A percentile compares a stretch with the other conserved stretches of the same genome.
Evolutionary conservation across 345 rosid genomes (phyloP).

Genomic region (Dimocarpus longan): DNA sequence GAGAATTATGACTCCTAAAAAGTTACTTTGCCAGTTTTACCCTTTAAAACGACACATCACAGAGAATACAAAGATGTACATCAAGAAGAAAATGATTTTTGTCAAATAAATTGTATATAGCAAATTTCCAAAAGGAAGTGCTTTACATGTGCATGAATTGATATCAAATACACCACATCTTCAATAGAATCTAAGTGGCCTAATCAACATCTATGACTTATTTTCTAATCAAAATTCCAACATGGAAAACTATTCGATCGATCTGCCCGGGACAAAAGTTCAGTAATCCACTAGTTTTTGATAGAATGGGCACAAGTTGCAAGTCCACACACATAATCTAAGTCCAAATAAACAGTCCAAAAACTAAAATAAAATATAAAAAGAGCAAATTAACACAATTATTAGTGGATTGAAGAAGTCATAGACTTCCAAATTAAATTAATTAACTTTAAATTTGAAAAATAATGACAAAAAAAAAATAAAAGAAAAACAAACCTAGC

Average conservation of each 20-base stretch:
- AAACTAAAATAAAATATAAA: not conserved
- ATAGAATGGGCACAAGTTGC: not conserved
- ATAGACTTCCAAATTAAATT: not conserved
- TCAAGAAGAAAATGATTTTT: not conserved
- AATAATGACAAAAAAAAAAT: not conserved
- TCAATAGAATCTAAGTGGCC: not conserved
- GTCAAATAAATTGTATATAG: not conserved
- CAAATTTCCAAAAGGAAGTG: not conserved
- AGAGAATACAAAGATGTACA: too few species aligned
- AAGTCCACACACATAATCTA: not conserved
- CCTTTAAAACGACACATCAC: not conserved
- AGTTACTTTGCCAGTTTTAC: not conserved
- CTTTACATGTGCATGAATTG: not conserved
- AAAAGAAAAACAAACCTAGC: constrained; percentile 51
- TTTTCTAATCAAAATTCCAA: not conserved
- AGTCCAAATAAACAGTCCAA: not conserved
- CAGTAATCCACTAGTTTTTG: not conserved
- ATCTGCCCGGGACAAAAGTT: too few species aligned
- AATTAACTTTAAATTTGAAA: not conserved
- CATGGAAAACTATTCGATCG: too few species aligned
- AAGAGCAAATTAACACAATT: not conserved
- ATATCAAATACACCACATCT: not conserved
- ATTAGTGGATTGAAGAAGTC: not conserved
- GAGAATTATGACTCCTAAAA: not conserved
- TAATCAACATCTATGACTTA: too few species aligned